Base-by-base conservation (phyloP, 768 basidiomycete species). In the Saitozyma podzolica region DNA sequence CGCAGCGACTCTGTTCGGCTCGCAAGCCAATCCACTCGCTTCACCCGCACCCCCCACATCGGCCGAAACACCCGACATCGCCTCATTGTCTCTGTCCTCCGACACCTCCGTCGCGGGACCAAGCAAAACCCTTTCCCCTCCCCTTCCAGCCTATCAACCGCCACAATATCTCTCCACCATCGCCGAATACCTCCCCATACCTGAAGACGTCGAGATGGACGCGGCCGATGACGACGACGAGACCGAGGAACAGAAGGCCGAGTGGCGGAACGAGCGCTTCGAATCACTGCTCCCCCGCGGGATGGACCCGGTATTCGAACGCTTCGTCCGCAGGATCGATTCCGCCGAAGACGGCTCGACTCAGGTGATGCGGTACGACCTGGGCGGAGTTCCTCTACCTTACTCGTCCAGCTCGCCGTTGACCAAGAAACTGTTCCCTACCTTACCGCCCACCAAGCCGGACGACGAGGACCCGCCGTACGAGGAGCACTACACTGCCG, bases 361-460 rank as follows among this genome's bases (percentile, higher is more conserved):
- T 67, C 95, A 98, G 76, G 94, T 93, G 67, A 81, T 98, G 53
- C 84, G 95, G 92, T 98, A 98, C 74, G 92, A 96, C 51, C 83
- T 93, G n/a, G 84, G 85, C 40, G 90, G 92, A 20, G 84, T 82
- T 0, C 95, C 95, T 2, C 82, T 97, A 3, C 90, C 92, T 9
- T 98, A 89, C 79, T 84, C 89, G n/a, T 86, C 86, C 16, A 62
- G 66, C 14, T 93, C 93, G 68, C 80, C 82, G 3, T 82, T 88
- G 8, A 92, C 88, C 80, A 82, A 87, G 54, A 75, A 80, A 17
- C 83, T 96, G n/a, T 97, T 93, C 80, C 87, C 89, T 9, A 73
- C 77, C 0, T 84, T 86, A 59, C 64, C 49, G 37, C 45, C 61
- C 20, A 48, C 62, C n/a, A 69, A 67, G 51, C 64, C 74, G 6